Percentiles rank a stretch among this genome's conserved stretches.
Conservation (phyloP, 306 rosid species). For the Hylodesmum podocarpum region DNA sequence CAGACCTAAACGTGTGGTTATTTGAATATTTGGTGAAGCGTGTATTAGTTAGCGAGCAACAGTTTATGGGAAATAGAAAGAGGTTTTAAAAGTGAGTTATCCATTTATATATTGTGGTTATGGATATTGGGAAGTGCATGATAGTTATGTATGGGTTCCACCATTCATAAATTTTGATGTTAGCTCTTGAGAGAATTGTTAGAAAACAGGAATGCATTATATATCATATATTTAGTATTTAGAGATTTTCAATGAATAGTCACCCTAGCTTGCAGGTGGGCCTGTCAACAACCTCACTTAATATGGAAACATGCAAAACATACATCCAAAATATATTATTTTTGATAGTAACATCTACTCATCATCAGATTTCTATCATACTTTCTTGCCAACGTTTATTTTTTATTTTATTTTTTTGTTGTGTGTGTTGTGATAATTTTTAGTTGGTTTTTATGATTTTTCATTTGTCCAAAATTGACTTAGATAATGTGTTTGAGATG, state of each 20-base stretch:
- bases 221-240: conserved; percentile 5
- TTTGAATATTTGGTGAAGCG: not conserved
- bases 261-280: conserved; percentile 17
- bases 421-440: not conserved
- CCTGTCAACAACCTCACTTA: conserved; percentile 5
- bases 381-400: not conserved
- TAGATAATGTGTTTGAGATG: not conserved
- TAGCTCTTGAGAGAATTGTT: not conserved
- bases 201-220: conserved; percentile 12
- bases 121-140: conserved; percentile 3
- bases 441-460: not conserved
- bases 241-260: conserved; percentile 33
- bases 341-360: not conserved
- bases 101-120: conserved; percentile 23
- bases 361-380: not conserved
- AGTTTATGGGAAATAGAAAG: conserved; percentile 15
- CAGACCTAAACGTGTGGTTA: conserved; percentile 27
- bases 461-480: not conserved
- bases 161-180: conserved; percentile 32
- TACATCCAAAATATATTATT: conserved; percentile 27
- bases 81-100: not conserved
- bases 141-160: conserved; percentile 32
- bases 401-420: too few species aligned
- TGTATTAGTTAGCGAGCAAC: not conserved
- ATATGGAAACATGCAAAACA: not conserved